Evolutionary conservation across 176 grass and related monocot genomes (phyloP).

Genomic region (Elaeis guineensis): DNA sequence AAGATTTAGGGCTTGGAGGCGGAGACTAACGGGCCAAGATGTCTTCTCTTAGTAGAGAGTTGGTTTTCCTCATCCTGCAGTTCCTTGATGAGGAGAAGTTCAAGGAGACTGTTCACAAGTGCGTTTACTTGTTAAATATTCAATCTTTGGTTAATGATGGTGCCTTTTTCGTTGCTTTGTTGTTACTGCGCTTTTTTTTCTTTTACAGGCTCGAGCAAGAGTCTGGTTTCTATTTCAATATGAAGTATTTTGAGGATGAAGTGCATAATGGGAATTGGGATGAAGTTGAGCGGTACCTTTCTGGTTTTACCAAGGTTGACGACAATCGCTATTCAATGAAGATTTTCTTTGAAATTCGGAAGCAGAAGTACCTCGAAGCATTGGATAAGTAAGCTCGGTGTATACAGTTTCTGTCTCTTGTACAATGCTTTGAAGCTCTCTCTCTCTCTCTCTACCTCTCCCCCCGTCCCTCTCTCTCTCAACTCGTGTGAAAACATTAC

Average conservation of each 20-base stretch:
- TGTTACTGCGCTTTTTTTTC: background rate
- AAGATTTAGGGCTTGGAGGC: too few relatives aligned
- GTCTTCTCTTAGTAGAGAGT: conserved; percentile 62
- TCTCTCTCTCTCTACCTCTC: background rate
- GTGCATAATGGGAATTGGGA: conserved; percentile 84
- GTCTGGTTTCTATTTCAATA: conserved; percentile 90
- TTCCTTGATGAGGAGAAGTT: conserved; percentile 96
- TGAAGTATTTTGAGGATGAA: conserved; percentile 89
- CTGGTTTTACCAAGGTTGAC: conserved; percentile 77
- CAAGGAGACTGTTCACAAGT: conserved; percentile 84
- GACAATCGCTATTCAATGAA: conserved; percentile 83
- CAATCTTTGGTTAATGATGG: background rate
- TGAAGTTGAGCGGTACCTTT: conserved; percentile 68
- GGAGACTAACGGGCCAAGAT: conserved; percentile 20
- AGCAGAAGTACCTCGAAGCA: conserved; percentile 82
- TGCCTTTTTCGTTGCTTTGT: background rate
- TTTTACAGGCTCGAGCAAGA: conserved; percentile 68
- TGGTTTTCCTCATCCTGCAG: conserved; percentile 82
- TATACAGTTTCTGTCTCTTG: too few relatives aligned
- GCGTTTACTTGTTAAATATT: conserved; percentile 14
- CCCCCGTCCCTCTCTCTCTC: conserved; percentile 2
- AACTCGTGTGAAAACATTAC: background rate
- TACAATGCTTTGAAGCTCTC: too few relatives aligned
- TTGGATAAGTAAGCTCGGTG: conserved; percentile 58
- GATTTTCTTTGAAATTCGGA: conserved; percentile 94